These are phyloP conservation scores for Phytophthora parvispora DNA, from an alignment of 352 stramenopile genomes.

Conservation along the genomic window DNA sequence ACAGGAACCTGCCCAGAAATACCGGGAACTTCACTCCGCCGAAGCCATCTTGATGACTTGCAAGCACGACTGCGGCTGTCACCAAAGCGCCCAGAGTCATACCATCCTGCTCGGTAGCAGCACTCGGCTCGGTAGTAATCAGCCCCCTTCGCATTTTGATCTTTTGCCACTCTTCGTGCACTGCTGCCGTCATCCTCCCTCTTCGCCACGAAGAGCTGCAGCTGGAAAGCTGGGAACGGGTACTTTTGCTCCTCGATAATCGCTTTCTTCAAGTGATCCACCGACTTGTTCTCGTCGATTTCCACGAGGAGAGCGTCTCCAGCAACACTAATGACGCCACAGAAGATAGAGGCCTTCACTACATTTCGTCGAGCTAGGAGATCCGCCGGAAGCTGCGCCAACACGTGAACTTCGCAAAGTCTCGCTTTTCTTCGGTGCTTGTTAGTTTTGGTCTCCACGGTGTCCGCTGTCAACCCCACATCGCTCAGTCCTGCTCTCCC, in stretches of 20 bases:
- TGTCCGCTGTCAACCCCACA: not conserved
- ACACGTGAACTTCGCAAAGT: not conserved
- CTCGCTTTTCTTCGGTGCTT: not conserved
- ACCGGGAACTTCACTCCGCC: not conserved
- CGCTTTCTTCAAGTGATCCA: too few species aligned
- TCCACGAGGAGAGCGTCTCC: too few species aligned
- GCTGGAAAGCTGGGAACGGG: not conserved
- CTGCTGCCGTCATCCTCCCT: not conserved
- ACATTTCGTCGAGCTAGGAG: not conserved
- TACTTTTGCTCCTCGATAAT: not conserved
- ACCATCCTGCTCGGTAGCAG: not conserved
- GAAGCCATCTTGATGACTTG: not conserved
- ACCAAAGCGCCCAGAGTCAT: not conserved
- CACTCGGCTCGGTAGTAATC: not conserved
- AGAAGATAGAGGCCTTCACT: too few species aligned
- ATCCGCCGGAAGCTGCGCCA: not conserved
- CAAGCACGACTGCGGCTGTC: not conserved
- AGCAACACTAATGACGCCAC: too few species aligned
- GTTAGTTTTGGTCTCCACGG: not conserved
- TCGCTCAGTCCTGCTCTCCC: not conserved
- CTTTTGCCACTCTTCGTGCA: not conserved
- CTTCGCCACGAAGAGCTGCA: not conserved
- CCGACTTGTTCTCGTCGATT: too few species aligned
- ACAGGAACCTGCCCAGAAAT: not conserved
- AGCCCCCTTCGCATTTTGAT: not conserved